These are phyloP conservation scores for Lyophyllum decastes DNA, from an alignment of 768 basidiomycete genomes.

Conservation along the genomic window DNA sequence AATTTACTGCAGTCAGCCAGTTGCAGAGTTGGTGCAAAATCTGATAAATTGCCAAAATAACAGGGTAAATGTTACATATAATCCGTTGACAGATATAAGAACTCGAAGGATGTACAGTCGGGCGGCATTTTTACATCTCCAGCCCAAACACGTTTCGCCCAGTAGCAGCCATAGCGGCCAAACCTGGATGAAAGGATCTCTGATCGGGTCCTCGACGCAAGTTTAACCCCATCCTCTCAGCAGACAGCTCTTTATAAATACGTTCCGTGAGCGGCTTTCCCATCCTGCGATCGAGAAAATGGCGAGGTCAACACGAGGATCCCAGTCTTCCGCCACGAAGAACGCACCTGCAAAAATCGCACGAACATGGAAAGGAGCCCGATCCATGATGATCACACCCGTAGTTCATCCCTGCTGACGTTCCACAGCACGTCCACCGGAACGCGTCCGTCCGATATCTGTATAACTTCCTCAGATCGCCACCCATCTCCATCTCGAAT, in stretches of 20 bases:
- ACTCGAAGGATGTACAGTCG: neutral
- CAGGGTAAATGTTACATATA: neutral
- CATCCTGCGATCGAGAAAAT: constrained; percentile 22
- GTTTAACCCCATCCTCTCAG: constrained; percentile 30
- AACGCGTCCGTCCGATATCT: constrained; percentile 32
- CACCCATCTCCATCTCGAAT: constrained; percentile 29
- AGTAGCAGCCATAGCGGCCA: constrained; percentile 19
- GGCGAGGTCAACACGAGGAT: neutral
- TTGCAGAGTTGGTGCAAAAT: no score
- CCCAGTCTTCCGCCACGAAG: neutral
- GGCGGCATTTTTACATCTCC: constrained; percentile 20
- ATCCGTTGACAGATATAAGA: neutral
- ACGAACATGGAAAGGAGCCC: constrained; percentile 34
- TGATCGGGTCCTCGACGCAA: constrained; percentile 34
- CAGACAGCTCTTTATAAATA: constrained; percentile 28
- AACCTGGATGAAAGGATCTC: constrained; percentile 26
- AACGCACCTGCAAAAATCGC: constrained; percentile 38
- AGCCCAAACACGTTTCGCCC: constrained; percentile 25
- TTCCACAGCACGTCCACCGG: constrained; percentile 42
- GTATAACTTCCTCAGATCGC: constrained; percentile 28
- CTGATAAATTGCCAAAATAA: no score
- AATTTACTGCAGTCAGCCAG: no score
- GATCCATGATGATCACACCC: constrained; percentile 43
- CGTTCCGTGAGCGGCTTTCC: constrained; percentile 31
- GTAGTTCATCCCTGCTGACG: constrained; percentile 30